These are phyloP conservation scores for Phytophthora aleatoria DNA, from an alignment of 352 stramenopile species.

Conservation along the genomic window DNA sequence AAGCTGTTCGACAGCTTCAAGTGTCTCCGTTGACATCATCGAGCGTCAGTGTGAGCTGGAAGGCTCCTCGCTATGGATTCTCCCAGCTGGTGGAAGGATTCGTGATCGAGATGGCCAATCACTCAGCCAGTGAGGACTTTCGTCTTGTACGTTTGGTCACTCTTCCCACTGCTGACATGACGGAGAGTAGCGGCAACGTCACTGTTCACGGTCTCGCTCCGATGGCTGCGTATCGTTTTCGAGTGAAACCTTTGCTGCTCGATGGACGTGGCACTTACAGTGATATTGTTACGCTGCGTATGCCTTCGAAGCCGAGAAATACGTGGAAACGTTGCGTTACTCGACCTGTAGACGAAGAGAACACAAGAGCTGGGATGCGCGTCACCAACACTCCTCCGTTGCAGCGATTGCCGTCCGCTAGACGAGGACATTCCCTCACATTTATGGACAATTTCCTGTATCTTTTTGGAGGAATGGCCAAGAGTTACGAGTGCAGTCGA, in stretches of 20 bases:
- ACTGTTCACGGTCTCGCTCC: conserved; percentile 35
- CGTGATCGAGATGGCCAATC: conserved; percentile 64
- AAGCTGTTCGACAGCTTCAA: conserved; percentile 35
- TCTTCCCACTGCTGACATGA: conserved; percentile 12
- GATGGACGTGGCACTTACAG: conserved; percentile 46
- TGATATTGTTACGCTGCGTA: conserved; percentile 38
- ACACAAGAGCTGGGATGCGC: conserved; percentile 37
- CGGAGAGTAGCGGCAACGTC: conserved; percentile 17
- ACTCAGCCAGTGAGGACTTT: conserved; percentile 64
- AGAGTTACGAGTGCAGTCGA: conserved; percentile 64
- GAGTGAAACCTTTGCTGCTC: conserved; percentile 52
- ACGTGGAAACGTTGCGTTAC: conserved; percentile 47
- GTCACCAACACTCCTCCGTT: conserved; percentile 36
- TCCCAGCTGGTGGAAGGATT: conserved; percentile 50
- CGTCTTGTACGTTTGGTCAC: conserved; percentile 42
- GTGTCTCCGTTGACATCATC: conserved; percentile 38
- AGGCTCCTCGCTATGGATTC: conserved; percentile 43
- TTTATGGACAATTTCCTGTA: conserved; percentile 55
- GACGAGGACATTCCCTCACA: conserved; percentile 66
- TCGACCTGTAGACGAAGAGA: conserved; percentile 41
- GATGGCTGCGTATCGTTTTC: conserved; percentile 54
- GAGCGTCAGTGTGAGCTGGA: conserved; percentile 46
- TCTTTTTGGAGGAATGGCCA: conserved; percentile 65
- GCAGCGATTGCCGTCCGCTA: conserved; percentile 49
- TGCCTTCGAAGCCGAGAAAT: conserved; percentile 41